These are phyloP conservation scores for Exophiala xenobiotica DNA, from an alignment of 2,329 filamentous ascomycete genomes.

Conservation along the genomic window DNA sequence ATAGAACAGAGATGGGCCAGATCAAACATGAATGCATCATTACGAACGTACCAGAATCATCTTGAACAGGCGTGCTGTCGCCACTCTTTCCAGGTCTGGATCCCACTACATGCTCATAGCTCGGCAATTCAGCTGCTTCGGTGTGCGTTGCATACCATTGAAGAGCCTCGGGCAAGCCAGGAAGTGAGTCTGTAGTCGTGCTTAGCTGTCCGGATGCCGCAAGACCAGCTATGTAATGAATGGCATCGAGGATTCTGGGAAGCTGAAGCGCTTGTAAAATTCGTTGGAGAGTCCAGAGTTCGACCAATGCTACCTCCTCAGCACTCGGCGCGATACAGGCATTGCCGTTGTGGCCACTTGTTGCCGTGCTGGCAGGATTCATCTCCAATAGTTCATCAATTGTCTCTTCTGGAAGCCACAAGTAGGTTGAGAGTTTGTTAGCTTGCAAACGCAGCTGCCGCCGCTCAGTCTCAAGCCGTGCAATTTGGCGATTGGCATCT, in stretches of 20 bases:
- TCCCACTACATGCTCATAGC: conserved; percentile 57
- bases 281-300: conserved; percentile 80
- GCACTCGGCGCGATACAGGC: not conserved
- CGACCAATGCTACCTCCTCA: conserved; percentile 60
- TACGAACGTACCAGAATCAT: conserved; percentile 23
- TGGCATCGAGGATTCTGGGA: conserved; percentile 61
- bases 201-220: conserved; percentile 58
- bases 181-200: conserved; percentile 65
- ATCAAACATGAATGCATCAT: not conserved
- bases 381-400: conserved; percentile 74
- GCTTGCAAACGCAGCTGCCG: conserved; percentile 78
- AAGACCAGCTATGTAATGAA: conserved; percentile 67
- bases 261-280: conserved; percentile 70
- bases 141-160: conserved; percentile 88
- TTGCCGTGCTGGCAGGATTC: conserved; percentile 52
- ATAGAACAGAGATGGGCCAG: not conserved
- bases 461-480: conserved; percentile 79
- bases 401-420: conserved; percentile 79
- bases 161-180: conserved; percentile 83
- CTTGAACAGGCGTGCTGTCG: conserved; percentile 13
- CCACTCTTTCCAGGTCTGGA: conserved; percentile 12
- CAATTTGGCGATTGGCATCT: conserved; percentile 73
- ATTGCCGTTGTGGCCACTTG: conserved; percentile 52
- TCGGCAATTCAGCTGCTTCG: conserved; percentile 65
- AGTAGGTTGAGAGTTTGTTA: conserved; percentile 66